A percentile compares a stretch with the other conserved stretches of the same genome.
phyloP scores from a whole-genome alignment of 176 grass and related monocot species.

The Cenchrus purpureus region DNA sequence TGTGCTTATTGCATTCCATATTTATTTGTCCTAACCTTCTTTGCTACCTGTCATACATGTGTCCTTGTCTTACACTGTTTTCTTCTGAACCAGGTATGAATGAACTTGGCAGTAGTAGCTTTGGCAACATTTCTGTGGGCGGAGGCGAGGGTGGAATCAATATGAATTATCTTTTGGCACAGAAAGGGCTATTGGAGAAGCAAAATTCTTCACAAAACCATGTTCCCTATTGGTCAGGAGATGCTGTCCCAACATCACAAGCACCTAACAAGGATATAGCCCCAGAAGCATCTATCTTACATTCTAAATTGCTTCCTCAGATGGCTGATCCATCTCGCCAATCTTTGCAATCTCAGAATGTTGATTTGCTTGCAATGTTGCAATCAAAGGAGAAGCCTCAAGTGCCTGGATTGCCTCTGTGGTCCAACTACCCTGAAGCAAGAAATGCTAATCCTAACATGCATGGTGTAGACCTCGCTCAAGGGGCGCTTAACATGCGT shows the following conservation, averaged over 20 bases:
- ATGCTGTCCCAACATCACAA: constrained; percentile 48
- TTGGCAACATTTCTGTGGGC: constrained; percentile 44
- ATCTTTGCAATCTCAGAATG: constrained; percentile 67
- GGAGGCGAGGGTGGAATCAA: constrained; percentile 57
- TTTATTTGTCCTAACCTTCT: background rate
- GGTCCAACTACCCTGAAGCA: constrained; percentile 68
- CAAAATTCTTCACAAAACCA: constrained; percentile 68
- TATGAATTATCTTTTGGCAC: constrained; percentile 81
- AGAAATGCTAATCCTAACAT: constrained; percentile 49
- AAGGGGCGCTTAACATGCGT: constrained; percentile 55
- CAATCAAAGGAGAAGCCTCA: constrained; percentile 79
- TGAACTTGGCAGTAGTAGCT: constrained; percentile 59
- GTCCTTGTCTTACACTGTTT: constrained; percentile 25
- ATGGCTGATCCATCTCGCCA: constrained; percentile 58
- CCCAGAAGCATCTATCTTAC: constrained; percentile 54
- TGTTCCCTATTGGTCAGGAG: constrained; percentile 74
- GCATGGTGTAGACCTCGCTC: constrained; percentile 50
- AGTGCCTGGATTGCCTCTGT: constrained; percentile 49
- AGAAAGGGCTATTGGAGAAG: constrained; percentile 82
- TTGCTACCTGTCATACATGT: constrained; percentile 5
- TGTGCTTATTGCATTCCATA: constrained; percentile 27
- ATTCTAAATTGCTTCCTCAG: constrained; percentile 68
- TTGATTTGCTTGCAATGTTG: constrained; percentile 83
- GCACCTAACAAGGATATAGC: constrained; percentile 53
- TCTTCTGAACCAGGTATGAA: constrained; percentile 59